Conservation (phyloP, 1,284 basidiomycete species). For the Ceratobasidium theobromae region DNA sequence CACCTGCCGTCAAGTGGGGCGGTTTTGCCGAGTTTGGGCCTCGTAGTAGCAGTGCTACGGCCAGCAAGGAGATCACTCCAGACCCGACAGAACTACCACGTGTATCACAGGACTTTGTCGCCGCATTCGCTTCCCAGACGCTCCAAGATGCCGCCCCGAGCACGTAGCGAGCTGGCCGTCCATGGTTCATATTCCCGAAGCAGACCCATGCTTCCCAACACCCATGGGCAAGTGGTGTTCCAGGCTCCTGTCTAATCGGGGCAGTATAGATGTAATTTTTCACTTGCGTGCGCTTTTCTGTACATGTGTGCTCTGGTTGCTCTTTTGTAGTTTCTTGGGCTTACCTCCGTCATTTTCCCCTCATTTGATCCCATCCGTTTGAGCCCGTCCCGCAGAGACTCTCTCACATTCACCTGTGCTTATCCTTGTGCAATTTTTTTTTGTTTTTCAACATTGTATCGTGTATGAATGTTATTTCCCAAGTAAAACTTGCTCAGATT, state of each 20-base stretch:
- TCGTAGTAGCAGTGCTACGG: neutral
- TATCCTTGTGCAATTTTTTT: conserved; percentile 26
- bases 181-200: neutral
- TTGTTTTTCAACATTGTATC: conserved; percentile 28
- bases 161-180: neutral
- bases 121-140: conserved; percentile 23
- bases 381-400: neutral
- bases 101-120: conserved; percentile 25
- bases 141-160: neutral
- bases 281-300: conserved; percentile 5
- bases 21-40: conserved; percentile 24
- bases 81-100: conserved; percentile 21
- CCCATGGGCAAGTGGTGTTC: neutral
- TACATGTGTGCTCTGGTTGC: conserved; percentile 24
- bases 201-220: neutral
- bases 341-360: neutral
- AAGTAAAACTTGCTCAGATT: neutral
- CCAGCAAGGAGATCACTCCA: conserved; percentile 28
- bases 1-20: conserved; percentile 26
- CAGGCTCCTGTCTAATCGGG: neutral
- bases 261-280: neutral
- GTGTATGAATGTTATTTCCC: conserved; percentile 26
- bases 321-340: conserved; percentile 21
- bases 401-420: conserved; percentile 22
- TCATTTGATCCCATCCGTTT: neutral